Conservation (phyloP, 805 yeast species). For the Zygosaccharomyces rouxii region DNA sequence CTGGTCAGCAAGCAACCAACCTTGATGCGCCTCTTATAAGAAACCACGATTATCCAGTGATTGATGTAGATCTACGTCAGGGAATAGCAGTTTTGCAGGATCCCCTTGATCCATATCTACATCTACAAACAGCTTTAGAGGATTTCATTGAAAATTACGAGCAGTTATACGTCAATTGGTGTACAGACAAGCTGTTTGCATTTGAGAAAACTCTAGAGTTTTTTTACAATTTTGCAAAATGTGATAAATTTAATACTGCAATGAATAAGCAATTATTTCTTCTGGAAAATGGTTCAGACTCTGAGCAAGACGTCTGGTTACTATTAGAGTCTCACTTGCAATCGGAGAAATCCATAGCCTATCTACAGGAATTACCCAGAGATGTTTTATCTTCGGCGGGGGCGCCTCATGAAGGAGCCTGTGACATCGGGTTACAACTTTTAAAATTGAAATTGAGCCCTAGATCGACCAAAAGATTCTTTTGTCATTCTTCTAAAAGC, state of each 20-base stretch:
- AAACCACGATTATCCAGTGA: conserved; percentile 68
- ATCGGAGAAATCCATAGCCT: conserved; percentile 14
- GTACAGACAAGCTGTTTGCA: conserved; percentile 35
- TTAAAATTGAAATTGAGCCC: conserved; percentile 23
- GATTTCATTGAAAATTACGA: conserved; percentile 40
- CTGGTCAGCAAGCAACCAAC: conserved; percentile 42
- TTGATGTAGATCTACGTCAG: conserved; percentile 33
- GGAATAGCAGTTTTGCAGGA: conserved; percentile 38
- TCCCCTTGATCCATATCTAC: conserved; percentile 33
- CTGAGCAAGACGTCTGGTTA: conserved; percentile 40
- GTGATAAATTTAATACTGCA: conserved; percentile 17
- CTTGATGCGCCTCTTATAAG: conserved; percentile 41
- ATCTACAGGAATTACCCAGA: conserved; percentile 20
- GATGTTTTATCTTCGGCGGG: conserved; percentile 10
- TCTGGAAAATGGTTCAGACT: conserved; percentile 34
- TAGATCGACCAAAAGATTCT: conserved; percentile 6
- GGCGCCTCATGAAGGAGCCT: conserved; percentile 24
- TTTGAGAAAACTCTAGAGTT: conserved; percentile 27
- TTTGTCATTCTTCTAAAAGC: conserved; percentile 25
- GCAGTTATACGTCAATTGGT: conserved; percentile 65
- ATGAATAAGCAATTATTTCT: conserved; percentile 43
- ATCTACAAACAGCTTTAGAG: conserved; percentile 10
- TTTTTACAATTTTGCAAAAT: conserved; percentile 25
- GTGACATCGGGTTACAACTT: conserved; percentile 41
- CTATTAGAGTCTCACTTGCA: conserved; percentile 48